These are phyloP conservation scores for Yamadazyma insecticola DNA, from an alignment of 805 yeast genomes.

Conservation along the genomic window DNA sequence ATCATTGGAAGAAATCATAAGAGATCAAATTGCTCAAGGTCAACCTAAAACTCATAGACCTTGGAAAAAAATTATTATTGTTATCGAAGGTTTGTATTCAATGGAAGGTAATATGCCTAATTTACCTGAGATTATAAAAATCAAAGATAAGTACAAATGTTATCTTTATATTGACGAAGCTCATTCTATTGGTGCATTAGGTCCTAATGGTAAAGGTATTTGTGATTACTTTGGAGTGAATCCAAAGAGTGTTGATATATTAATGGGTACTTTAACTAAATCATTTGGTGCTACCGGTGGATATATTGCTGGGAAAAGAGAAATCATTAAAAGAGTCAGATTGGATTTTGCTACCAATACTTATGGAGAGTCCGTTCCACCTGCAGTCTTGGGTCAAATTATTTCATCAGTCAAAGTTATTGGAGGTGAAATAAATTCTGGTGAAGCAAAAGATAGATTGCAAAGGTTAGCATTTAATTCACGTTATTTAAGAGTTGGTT, in stretches of 20 bases:
- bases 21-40: conserved; percentile 87
- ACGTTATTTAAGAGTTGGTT: conserved; percentile 84
- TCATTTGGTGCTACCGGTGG: conserved; percentile 99
- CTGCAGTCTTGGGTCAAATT: conserved; percentile 88
- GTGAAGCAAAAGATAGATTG: conserved; percentile 88
- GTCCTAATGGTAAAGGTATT: conserved; percentile 89
- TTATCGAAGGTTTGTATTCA: conserved; percentile 88
- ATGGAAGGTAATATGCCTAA: conserved; percentile 92
- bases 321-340: conserved; percentile 69
- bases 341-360: conserved; percentile 65
- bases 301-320: conserved; percentile 75
- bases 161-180: conserved; percentile 95
- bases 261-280: conserved; percentile 98
- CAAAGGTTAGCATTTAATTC: conserved; percentile 95
- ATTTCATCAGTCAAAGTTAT: conserved; percentile 74
- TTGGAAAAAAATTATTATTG: conserved; percentile 81
- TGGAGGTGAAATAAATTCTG: conserved; percentile 78
- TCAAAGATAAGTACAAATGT: conserved; percentile 81
- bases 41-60: conserved; percentile 96
- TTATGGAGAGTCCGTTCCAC: conserved; percentile 85
- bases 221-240: conserved; percentile 87
- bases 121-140: conserved; percentile 66
- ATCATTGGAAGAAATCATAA: conserved; percentile 65
- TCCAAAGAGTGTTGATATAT: conserved; percentile 71
- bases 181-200: conserved; percentile 98